Evolutionary conservation across 768 basidiomycete genomes (phyloP), one percentile per base, ranked within the genome.

Genomic region (Daedaleopsis nitida): DNA sequence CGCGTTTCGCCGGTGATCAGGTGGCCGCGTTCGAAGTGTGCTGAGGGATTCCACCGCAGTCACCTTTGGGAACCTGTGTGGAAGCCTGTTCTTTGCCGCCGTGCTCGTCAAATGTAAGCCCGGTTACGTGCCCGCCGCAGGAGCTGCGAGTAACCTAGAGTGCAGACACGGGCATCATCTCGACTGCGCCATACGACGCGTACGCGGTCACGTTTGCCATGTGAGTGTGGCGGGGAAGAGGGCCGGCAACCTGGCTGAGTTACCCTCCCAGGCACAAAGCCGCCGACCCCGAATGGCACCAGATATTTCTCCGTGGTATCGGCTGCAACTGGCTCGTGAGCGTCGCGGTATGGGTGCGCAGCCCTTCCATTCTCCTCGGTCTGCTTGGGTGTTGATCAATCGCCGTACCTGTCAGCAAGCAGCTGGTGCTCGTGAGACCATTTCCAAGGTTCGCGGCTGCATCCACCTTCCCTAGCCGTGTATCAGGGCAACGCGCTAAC

Each of bases 261-360:
- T 1, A 35, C 34, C 5, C 6, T 11, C 17, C 21, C 52, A 89
- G 88, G 49, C 70, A 81, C 42, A 91, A 89, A 69, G 88, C 88
- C 0, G 73, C 74, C 1, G 82, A 84, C 12, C 89, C 89, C 1
- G 72, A 79, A 35, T 91, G 88, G 88, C 78, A 89, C 69, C 84
- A 91, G 69, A 86, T 91, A 39, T 85, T 91, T 73, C 73, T 91
- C 19, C 78, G 88, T 16, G 89, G 88, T 0, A 88, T 91, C 63
- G 89, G 82, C 7, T 91, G 89, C 65, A 91, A 91, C 65, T 91
- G 87, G 88, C 78, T 91, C 1, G 89, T 91, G 39, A 87, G 81
- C 61, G 73, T 89, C 6, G 89, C 88, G 1, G 76, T 91, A 57
- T 91, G 89, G 88, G 89, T 88, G 58, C 32, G 86, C 72, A 19